Conservation (phyloP, 2,329 filamentous ascomycete genomes). For the Colletotrichum tabaci region DNA sequence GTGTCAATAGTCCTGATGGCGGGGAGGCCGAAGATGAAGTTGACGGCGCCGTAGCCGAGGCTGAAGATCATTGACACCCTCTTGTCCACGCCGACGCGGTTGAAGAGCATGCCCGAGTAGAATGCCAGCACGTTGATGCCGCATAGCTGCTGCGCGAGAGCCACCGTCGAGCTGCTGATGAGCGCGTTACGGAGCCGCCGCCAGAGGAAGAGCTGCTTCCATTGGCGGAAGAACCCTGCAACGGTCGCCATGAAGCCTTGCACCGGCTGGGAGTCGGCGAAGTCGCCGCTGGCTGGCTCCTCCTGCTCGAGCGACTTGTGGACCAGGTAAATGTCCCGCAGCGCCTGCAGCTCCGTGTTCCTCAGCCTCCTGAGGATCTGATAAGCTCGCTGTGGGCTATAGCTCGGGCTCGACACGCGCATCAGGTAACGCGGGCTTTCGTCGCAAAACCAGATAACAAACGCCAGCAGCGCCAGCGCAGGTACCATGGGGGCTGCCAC, state of each 20-base stretch:
- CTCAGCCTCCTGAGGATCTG: slow-evolving; percentile 52
- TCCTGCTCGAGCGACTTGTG: slow-evolving; percentile 52
- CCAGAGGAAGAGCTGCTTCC: slow-evolving; percentile 48
- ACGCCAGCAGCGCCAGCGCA: slow-evolving; percentile 50
- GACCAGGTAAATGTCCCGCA: slow-evolving; percentile 59
- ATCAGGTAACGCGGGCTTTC: slow-evolving; percentile 59
- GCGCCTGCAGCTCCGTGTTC: slow-evolving; percentile 58
- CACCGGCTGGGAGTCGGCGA: not conserved
- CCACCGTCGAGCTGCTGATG: slow-evolving; percentile 51
- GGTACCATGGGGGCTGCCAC: slow-evolving; percentile 55
- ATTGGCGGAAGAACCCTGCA: slow-evolving; percentile 49
- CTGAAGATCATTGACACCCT: slow-evolving; percentile 51
- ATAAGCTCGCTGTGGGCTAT: slow-evolving; percentile 53
- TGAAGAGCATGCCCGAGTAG: slow-evolving; percentile 55
- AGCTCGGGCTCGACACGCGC: slow-evolving; percentile 52
- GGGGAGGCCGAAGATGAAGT: slow-evolving; percentile 59
- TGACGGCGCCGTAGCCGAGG: slow-evolving; percentile 56
- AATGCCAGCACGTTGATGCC: slow-evolving; percentile 60
- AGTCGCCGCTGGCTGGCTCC: not conserved
- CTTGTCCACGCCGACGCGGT: slow-evolving; percentile 41
- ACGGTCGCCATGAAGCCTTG: slow-evolving; percentile 41
- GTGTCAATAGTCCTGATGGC: slow-evolving; percentile 58
- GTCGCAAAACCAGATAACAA: slow-evolving; percentile 54
- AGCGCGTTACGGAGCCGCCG: slow-evolving; percentile 51
- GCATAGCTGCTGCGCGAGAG: slow-evolving; percentile 52